Conservation (phyloP, 192 early-diverging fungal species). For the Backusella macrospora region DNA sequence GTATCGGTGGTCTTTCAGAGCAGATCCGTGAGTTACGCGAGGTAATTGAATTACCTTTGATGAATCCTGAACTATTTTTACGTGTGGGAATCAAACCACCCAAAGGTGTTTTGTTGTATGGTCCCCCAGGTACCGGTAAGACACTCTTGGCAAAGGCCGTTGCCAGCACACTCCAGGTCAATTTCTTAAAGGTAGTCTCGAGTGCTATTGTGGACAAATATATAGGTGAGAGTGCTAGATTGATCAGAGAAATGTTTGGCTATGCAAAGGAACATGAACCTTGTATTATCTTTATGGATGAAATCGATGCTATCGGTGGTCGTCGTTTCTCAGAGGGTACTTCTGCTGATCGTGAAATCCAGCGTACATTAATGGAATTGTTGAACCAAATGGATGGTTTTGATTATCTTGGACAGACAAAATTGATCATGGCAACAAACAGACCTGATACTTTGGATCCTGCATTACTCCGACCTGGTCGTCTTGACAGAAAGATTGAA, state of each 20-base stretch:
- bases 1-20: constrained; percentile 93
- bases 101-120: constrained; percentile 96
- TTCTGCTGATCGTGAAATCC: constrained; percentile 99
- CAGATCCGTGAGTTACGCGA: constrained; percentile 98
- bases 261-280: constrained; percentile 99
- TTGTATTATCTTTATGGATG: constrained; percentile 99
- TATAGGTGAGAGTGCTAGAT: constrained; percentile 97
- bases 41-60: constrained; percentile 97
- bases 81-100: constrained; percentile 98
- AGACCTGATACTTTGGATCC: constrained; percentile 98
- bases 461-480: constrained; percentile 94
- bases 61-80: constrained; percentile 98
- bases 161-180: constrained; percentile 95
- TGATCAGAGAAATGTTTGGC: constrained; percentile 98
- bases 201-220: constrained; percentile 99
- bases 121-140: constrained; percentile 98
- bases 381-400: constrained; percentile 99
- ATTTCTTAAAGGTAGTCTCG: constrained; percentile 98
- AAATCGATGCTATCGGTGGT: constrained; percentile 99
- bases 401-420: constrained; percentile 96
- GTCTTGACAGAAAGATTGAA: constrained; percentile 98
- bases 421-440: constrained; percentile 99
- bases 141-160: constrained; percentile 97
- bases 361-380: constrained; percentile 98
- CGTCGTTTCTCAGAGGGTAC: constrained; percentile 98